phyloP scores from a whole-genome alignment of 2,329 filamentous ascomycete genomes.

The Immersiporthe knoxdaviesiana region DNA sequence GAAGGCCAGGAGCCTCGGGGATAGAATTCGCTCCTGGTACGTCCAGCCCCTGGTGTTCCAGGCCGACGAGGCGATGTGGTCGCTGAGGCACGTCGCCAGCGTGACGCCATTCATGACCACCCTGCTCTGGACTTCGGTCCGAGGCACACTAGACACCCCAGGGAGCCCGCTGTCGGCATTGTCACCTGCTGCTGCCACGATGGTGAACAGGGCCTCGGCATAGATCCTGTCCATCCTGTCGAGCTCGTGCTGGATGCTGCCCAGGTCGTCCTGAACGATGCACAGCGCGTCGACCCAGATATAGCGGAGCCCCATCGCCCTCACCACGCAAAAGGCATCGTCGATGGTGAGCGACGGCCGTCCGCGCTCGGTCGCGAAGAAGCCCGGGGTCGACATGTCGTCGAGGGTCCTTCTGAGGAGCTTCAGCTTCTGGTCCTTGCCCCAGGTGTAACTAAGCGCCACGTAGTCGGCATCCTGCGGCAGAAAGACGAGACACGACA shows the following conservation, averaged over 20 bases:
- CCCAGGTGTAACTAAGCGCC: slow-evolving; percentile 39
- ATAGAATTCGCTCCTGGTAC: slow-evolving; percentile 21
- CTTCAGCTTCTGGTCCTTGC: slow-evolving; percentile 24
- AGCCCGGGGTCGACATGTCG: slow-evolving; percentile 12
- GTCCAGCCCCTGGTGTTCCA: slow-evolving; percentile 27
- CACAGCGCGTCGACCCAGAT: slow-evolving; percentile 26
- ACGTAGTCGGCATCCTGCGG: slow-evolving; percentile 29
- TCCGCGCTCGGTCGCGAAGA: slow-evolving; percentile 12
- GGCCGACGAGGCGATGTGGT: slow-evolving; percentile 2
- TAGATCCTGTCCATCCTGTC: slow-evolving; percentile 23
- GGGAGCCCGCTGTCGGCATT: slow-evolving; percentile 24
- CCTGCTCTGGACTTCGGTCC: slow-evolving; percentile 16
- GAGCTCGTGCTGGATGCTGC: slow-evolving; percentile 10
- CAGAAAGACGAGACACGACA: slow-evolving; percentile 1
- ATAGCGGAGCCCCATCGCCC: slow-evolving; percentile 16
- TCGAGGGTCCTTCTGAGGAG: slow-evolving; percentile 2
- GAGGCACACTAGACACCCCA: slow-evolving; percentile 12
- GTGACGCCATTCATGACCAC: slow-evolving; percentile 3
- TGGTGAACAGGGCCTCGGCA: slow-evolving; percentile 21
- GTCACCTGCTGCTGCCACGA: slow-evolving; percentile 17
- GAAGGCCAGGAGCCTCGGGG: slow-evolving; percentile 12
- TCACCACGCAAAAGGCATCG: slow-evolving; percentile 15
- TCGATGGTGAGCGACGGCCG: slow-evolving; percentile 21
- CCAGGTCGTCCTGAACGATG: slow-evolving; percentile 22
- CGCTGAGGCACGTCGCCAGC: slow-evolving; percentile 19